phyloP scores from a whole-genome alignment of 2,329 filamentous ascomycete species.

The Paramyrothecium sp. region DNA sequence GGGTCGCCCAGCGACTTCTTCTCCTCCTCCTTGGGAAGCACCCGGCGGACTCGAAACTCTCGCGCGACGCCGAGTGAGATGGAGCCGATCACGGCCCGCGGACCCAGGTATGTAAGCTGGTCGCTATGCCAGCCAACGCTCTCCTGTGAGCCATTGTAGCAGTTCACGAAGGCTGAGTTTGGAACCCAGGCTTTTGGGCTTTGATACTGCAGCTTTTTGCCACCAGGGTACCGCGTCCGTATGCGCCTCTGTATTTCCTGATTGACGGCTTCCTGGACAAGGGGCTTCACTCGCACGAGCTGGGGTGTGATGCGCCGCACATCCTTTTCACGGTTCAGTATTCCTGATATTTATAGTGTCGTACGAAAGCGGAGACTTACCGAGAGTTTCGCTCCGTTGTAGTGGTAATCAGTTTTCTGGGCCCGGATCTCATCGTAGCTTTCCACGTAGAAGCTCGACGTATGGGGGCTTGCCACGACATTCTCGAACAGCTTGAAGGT shows the following conservation, averaged over 20 bases:
- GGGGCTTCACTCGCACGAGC: slow-evolving; percentile 66
- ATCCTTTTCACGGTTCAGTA: slow-evolving; percentile 46
- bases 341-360: slow-evolving; percentile 3
- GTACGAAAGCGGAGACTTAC: slow-evolving; percentile 29
- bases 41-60: slow-evolving; percentile 82
- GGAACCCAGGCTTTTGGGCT: slow-evolving; percentile 72
- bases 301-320: slow-evolving; percentile 74
- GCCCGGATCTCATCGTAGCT: slow-evolving; percentile 64
- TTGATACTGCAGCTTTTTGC: slow-evolving; percentile 76
- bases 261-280: slow-evolving; percentile 77
- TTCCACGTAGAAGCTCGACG: slow-evolving; percentile 79
- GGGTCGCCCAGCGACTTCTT: slow-evolving; percentile 40
- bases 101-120: slow-evolving; percentile 89
- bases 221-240: slow-evolving; percentile 61
- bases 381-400: slow-evolving; percentile 75
- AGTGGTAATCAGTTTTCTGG: slow-evolving; percentile 79
- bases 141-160: slow-evolving; percentile 79
- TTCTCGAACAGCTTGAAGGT: slow-evolving; percentile 88
- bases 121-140: slow-evolving; percentile 92
- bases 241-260: slow-evolving; percentile 72
- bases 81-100: slow-evolving; percentile 83
- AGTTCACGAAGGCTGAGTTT: slow-evolving; percentile 93
- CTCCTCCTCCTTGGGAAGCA: slow-evolving; percentile 60
- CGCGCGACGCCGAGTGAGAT: slow-evolving; percentile 88
- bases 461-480: slow-evolving; percentile 82